Percentiles rank a stretch among this genome's conserved stretches.
Conservation (phyloP, 2,329 filamentous ascomycete genomes). For the Cladosporium velox region DNA sequence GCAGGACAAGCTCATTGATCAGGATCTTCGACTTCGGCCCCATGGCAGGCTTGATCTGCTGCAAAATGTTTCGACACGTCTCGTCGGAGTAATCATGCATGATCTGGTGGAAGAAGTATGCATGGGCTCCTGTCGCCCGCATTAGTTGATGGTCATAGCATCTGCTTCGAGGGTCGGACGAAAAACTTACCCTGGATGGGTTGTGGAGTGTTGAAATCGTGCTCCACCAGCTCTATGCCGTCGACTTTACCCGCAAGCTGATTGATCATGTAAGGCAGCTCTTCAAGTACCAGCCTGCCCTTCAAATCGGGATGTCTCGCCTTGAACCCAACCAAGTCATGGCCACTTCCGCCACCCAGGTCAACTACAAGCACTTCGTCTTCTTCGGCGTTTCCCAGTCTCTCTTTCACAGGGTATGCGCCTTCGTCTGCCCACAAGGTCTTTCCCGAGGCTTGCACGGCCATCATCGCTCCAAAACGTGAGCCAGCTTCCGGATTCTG, state of each 20-base stretch:
- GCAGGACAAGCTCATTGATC: slow-evolving; percentile 27
- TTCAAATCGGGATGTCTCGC: slow-evolving; percentile 20
- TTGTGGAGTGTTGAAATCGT: slow-evolving; percentile 20
- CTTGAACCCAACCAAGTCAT: slow-evolving; percentile 21
- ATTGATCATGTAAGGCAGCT: slow-evolving; percentile 23
- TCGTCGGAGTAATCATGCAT: slow-evolving; percentile 25
- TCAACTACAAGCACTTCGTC: slow-evolving; percentile 25
- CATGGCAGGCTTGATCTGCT: slow-evolving; percentile 20
- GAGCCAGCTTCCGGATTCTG: background rate
- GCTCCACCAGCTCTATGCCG: slow-evolving; percentile 16
- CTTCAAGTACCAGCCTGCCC: slow-evolving; percentile 25
- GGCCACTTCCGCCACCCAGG: slow-evolving; percentile 24
- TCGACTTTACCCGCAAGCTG: background rate
- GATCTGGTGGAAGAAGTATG: slow-evolving; percentile 25
- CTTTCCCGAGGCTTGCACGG: slow-evolving; percentile 1
- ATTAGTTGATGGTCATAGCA: slow-evolving; percentile 9
- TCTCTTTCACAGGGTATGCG: background rate
- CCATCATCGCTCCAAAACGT: background rate
- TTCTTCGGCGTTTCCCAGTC: background rate
- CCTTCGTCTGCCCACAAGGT: slow-evolving; percentile 4
- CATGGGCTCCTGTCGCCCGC: slow-evolving; percentile 27
- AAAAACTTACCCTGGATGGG: slow-evolving; percentile 11
- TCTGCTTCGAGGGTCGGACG: background rate
- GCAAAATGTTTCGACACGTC: slow-evolving; percentile 20
- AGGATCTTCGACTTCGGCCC: slow-evolving; percentile 21